Conservation (phyloP, 1,139 yeast species). For the Yamadazyma friedrichii region DNA sequence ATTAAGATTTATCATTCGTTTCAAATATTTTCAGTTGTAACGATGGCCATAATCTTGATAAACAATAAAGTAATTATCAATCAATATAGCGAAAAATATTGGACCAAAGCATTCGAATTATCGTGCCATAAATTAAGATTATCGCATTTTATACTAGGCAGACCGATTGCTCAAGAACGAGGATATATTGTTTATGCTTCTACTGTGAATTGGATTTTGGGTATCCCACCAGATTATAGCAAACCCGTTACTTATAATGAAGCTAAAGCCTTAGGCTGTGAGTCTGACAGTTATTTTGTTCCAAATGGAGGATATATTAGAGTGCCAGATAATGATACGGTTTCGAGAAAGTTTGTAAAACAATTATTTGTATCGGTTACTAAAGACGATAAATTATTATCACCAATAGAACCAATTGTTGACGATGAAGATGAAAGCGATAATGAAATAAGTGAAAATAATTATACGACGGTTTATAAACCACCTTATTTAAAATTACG, state of each 20-base stretch:
- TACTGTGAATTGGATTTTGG: slow-evolving; percentile 38
- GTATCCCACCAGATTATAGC: slow-evolving; percentile 52
- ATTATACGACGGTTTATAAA: slow-evolving; percentile 76
- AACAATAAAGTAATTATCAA: slow-evolving; percentile 20
- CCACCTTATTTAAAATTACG: slow-evolving; percentile 76
- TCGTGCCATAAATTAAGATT: slow-evolving; percentile 61
- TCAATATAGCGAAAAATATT: slow-evolving; percentile 46
- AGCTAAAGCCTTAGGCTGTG: slow-evolving; percentile 45
- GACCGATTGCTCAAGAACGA: slow-evolving; percentile 70
- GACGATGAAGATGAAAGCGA: slow-evolving; percentile 31
- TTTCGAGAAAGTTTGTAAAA: slow-evolving; percentile 62
- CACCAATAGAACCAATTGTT: slow-evolving; percentile 8
- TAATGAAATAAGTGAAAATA: slow-evolving; percentile 53
- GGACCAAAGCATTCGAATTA: slow-evolving; percentile 62
- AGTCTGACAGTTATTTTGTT: slow-evolving; percentile 45
- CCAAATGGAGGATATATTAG: slow-evolving; percentile 82
- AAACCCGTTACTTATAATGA: slow-evolving; percentile 54
- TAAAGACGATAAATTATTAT: slow-evolving; percentile 66
- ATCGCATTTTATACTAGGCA: slow-evolving; percentile 75
- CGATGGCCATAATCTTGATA: slow-evolving; percentile 10
- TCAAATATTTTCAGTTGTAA: slow-evolving; percentile 8
- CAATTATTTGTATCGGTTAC: slow-evolving; percentile 80
- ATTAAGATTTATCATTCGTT: slow-evolving; percentile 13
- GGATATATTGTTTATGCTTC: slow-evolving; percentile 66
- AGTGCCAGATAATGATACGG: slow-evolving; percentile 82